These are phyloP conservation scores for Sinapis alba DNA, from an alignment of 441 rosid species.

Conservation along the genomic window DNA sequence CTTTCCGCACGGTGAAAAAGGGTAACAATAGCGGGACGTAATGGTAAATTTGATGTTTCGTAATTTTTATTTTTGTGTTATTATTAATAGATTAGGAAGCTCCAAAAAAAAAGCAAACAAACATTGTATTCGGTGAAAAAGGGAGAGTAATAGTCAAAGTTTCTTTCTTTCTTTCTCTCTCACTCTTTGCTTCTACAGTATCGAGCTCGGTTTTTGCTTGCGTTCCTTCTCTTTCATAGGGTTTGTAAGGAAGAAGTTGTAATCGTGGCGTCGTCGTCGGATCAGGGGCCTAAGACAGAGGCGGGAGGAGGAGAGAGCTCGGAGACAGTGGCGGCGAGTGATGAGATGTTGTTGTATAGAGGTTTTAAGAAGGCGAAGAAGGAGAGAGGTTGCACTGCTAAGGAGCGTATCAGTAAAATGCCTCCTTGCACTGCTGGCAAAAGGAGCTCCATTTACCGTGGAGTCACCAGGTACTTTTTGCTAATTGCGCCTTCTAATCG, in stretches of 20 bases:
- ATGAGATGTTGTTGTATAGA: slow-evolving; percentile 74
- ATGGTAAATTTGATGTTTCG: slow-evolving; percentile 37
- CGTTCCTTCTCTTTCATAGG: slow-evolving; percentile 28
- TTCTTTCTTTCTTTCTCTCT: slow-evolving; percentile 16
- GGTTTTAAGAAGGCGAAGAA: slow-evolving; percentile 89
- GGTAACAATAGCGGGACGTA: slow-evolving; percentile 36
- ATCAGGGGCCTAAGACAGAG: slow-evolving; percentile 70
- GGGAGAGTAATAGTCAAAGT: slow-evolving; percentile 12
- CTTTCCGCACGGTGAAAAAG: slow-evolving; percentile 27
- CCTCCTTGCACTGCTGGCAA: slow-evolving; percentile 90
- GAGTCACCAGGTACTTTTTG: slow-evolving; percentile 58
- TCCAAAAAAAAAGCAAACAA: no score
- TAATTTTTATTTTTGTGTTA: no score
- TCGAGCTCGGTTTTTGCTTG: slow-evolving; percentile 21
- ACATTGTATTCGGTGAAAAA: slow-evolving; percentile 33
- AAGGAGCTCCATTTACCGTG: slow-evolving; percentile 79
- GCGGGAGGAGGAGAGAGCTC: slow-evolving; percentile 62
- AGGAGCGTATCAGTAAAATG: slow-evolving; percentile 97
- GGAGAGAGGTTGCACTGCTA: slow-evolving; percentile 96
- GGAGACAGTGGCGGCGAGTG: slow-evolving; percentile 70
- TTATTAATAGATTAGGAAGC: no score
- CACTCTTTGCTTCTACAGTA: slow-evolving; percentile 32
- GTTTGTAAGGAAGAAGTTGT: slow-evolving; percentile 17
- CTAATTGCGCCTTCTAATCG: neutral
- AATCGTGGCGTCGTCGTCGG: slow-evolving; percentile 83